Percentiles rank a stretch among this genome's conserved stretches.
phyloP scores from a whole-genome alignment of 495 filamentous ascomycete species.

The Lasiosphaeria hispida region DNA sequence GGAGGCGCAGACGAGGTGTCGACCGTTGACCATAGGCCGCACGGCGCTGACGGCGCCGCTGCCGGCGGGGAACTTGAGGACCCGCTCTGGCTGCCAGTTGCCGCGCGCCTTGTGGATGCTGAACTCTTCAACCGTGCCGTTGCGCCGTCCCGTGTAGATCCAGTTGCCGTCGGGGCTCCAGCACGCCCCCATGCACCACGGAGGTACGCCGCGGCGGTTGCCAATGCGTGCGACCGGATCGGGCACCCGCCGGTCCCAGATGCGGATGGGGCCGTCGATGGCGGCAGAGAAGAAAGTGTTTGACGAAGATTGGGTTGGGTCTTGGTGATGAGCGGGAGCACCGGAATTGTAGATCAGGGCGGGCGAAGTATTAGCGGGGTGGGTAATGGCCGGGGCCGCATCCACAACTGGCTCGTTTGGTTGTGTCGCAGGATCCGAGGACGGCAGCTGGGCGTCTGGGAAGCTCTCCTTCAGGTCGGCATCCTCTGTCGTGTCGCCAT shows the following conservation, averaged over 20 bases:
- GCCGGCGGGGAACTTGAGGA: conserved; percentile 85
- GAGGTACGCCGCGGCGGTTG: conserved; percentile 69
- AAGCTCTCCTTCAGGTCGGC: neutral
- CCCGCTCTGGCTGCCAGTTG: conserved; percentile 63
- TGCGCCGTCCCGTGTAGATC: conserved; percentile 89
- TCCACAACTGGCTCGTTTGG: conserved; percentile 9
- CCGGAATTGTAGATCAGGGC: conserved; percentile 29
- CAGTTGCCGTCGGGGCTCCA: conserved; percentile 96
- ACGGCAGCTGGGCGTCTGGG: no score
- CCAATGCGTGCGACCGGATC: conserved; percentile 75
- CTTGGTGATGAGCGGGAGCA: conserved; percentile 29
- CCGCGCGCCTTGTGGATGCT: conserved; percentile 76
- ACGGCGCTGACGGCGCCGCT: conserved; percentile 86
- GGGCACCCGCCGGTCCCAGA: conserved; percentile 85
- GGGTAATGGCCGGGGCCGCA: conserved; percentile 13
- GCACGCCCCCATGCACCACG: conserved; percentile 98
- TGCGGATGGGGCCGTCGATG: conserved; percentile 80
- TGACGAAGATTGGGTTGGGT: conserved; percentile 51
- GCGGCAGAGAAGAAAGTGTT: conserved; percentile 82
- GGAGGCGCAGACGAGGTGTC: conserved; percentile 90
- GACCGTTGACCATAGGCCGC: conserved; percentile 86
- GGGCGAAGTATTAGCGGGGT: conserved; percentile 29
- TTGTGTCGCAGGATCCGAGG: neutral
- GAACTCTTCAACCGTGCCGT: conserved; percentile 94
- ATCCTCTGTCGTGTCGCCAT: neutral